Conservation (phyloP, 2,329 filamentous ascomycete genomes). For the Ceratocystis colombiana region DNA sequence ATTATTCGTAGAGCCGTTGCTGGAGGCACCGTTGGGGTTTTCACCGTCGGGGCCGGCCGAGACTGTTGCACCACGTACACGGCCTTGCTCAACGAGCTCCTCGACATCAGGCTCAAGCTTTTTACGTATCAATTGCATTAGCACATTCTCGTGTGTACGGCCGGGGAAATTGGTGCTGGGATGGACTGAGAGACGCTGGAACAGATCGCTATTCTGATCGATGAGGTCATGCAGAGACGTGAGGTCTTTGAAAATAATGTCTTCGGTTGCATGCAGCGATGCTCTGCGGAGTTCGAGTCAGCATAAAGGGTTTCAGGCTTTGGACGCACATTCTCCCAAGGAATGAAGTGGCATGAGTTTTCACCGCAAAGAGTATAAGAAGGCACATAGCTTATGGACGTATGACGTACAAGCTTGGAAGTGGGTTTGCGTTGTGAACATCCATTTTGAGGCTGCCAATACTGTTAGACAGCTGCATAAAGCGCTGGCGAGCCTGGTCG, state of each 20-base stretch:
- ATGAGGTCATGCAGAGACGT: conserved; percentile 55
- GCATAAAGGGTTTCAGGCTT: not conserved
- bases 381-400: not conserved
- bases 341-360: not conserved
- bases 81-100: conserved; percentile 57
- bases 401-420: conserved; percentile 53
- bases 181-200: conserved; percentile 61
- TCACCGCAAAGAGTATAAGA: too few relatives aligned
- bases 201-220: conserved; percentile 54
- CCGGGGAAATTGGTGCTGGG: conserved; percentile 67
- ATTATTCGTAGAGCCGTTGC: not conserved
- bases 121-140: conserved; percentile 65
- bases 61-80: conserved; percentile 28
- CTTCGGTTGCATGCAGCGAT: conserved; percentile 60
- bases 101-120: conserved; percentile 72
- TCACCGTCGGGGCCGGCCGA: conserved; percentile 9
- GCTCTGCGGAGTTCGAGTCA: conserved; percentile 38
- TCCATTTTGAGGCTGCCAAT: conserved; percentile 54
- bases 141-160: conserved; percentile 54
- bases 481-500: conserved; percentile 58
- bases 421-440: conserved; percentile 51
- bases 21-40: conserved; percentile 28
- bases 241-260: conserved; percentile 62
- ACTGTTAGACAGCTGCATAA: conserved; percentile 58
- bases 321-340: not conserved